These are phyloP conservation scores for Cryphonectria parasitica DNA, from an alignment of 2,329 filamentous ascomycete species.

Conservation along the genomic window DNA sequence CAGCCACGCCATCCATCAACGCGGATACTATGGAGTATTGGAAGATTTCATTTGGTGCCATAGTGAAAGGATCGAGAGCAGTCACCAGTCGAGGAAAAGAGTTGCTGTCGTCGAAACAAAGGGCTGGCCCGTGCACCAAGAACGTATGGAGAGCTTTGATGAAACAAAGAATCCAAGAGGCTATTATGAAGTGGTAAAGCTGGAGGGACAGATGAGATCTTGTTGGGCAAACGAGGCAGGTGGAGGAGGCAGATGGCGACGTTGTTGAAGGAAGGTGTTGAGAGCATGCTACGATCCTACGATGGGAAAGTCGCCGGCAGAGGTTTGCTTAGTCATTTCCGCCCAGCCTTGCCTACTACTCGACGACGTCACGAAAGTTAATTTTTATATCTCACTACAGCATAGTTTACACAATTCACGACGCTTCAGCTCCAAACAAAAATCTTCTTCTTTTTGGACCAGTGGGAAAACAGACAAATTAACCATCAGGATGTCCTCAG, in stretches of 20 bases:
- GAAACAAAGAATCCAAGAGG: background rate
- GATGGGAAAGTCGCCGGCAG: background rate
- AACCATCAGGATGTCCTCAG: constrained; percentile 16
- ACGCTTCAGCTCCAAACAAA: background rate
- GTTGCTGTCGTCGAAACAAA: constrained; percentile 11
- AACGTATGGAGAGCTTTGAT: background rate
- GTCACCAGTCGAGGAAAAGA: background rate
- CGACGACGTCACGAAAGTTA: constrained; percentile 11
- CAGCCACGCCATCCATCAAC: constrained; percentile 42
- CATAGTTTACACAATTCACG: background rate
- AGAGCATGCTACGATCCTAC: background rate
- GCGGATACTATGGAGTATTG: constrained; percentile 42
- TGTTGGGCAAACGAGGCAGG: background rate
- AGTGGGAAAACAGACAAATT: background rate
- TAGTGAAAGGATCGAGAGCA: constrained; percentile 22
- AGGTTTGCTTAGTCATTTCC: constrained; percentile 16
- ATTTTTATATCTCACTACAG: background rate
- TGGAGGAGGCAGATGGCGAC: background rate
- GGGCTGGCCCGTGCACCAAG: constrained; percentile 15
- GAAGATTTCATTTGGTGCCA: constrained; percentile 40
- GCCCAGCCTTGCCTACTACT: background rate
- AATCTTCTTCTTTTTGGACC: background rate
- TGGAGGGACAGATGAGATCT: background rate
- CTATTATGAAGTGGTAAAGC: background rate
- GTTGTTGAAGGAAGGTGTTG: background rate